These are phyloP conservation scores for Cyclocybe cylindracea DNA, from an alignment of 768 basidiomycete species.

Conservation along the genomic window DNA sequence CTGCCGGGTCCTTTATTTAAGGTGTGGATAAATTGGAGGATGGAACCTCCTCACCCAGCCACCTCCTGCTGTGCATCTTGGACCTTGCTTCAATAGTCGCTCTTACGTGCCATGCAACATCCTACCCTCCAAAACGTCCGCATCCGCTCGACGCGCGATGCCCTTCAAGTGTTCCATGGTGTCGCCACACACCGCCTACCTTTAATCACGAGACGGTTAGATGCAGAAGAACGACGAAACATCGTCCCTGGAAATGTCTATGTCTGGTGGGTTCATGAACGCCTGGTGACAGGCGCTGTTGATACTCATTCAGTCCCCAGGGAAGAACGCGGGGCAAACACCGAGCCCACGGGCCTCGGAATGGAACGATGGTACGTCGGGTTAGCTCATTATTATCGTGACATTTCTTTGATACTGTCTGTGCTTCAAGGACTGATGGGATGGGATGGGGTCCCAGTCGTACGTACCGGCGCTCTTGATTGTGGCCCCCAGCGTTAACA, in stretches of 20 bases:
- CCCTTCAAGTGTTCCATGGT: slow-evolving; percentile 79
- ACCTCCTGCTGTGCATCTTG: slow-evolving; percentile 15
- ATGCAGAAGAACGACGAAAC: slow-evolving; percentile 76
- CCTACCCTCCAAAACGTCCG: slow-evolving; percentile 78
- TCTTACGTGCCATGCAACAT: slow-evolving; percentile 54
- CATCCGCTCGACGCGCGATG: slow-evolving; percentile 77
- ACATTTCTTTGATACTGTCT: not conserved
- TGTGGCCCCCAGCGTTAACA: slow-evolving; percentile 11
- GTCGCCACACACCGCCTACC: slow-evolving; percentile 69
- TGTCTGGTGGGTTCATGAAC: slow-evolving; percentile 52
- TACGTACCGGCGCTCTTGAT: slow-evolving; percentile 40
- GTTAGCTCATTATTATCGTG: not conserved
- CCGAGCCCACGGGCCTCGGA: slow-evolving; percentile 79
- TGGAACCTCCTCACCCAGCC: slow-evolving; percentile 16
- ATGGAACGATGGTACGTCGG: slow-evolving; percentile 76
- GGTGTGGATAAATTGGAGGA: slow-evolving; percentile 19
- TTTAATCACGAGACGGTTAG: slow-evolving; percentile 78
- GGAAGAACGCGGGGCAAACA: slow-evolving; percentile 85
- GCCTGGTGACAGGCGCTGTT: not conserved
- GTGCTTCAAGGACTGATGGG: slow-evolving; percentile 46
- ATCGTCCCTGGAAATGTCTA: slow-evolving; percentile 80
- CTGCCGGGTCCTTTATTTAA: slow-evolving; percentile 32
- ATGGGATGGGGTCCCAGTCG: slow-evolving; percentile 88
- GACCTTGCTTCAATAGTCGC: not conserved
- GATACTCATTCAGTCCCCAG: slow-evolving; percentile 18